Evolutionary conservation across 1,284 basidiomycete species (phyloP).

Genomic region (Moesziomyces parantarcticus): DNA sequence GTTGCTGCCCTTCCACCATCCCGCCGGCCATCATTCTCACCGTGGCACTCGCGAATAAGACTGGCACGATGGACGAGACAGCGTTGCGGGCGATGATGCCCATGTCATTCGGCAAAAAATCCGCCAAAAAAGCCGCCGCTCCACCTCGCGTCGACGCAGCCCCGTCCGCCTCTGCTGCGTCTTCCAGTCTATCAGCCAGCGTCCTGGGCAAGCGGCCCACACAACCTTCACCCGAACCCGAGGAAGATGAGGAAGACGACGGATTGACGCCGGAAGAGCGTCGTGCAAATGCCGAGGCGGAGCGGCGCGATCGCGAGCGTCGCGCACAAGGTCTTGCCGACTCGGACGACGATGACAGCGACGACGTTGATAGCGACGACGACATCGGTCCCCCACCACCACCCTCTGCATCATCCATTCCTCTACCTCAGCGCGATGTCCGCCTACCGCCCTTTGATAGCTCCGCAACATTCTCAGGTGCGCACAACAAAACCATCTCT

Average conservation of each 20-base stretch:
- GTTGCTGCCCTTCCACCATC: background rate
- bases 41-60: background rate
- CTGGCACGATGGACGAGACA: constrained; percentile 59
- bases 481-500: constrained; percentile 91
- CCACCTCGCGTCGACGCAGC: background rate
- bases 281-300: constrained; percentile 29
- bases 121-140: background rate
- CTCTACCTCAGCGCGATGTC: background rate
- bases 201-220: constrained; percentile 19
- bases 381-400: constrained; percentile 35
- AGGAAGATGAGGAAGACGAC: constrained; percentile 49
- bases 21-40: background rate
- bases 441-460: constrained; percentile 19
- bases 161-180: background rate
- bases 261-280: constrained; percentile 57
- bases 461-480: constrained; percentile 75
- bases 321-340: constrained; percentile 16
- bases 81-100: constrained; percentile 65
- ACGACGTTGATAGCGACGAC: constrained; percentile 4
- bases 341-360: constrained; percentile 24
- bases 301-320: constrained; percentile 15
- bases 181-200: background rate
- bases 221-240: background rate
- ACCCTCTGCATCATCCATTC: background rate
- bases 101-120: constrained; percentile 51